These are phyloP conservation scores for Aspergillus ostianus DNA, from an alignment of 495 filamentous ascomycete genomes.

Conservation along the genomic window DNA sequence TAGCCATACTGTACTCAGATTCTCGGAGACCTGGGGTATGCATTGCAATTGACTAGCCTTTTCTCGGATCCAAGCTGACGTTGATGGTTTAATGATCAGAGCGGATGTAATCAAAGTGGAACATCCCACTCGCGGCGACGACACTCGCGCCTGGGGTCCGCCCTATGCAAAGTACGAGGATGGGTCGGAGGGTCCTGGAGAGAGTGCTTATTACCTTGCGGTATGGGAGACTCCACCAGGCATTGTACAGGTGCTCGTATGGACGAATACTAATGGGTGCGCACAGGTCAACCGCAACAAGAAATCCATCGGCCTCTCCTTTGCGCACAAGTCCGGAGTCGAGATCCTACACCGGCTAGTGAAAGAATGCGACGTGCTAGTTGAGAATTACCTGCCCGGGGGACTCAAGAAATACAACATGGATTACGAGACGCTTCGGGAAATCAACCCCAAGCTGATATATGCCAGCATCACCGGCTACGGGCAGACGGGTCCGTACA, in stretches of 20 bases:
- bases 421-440: constrained; percentile 74
- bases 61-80: background rate
- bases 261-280: constrained; percentile 7
- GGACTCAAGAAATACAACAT: constrained; percentile 87
- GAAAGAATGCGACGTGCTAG: constrained; percentile 83
- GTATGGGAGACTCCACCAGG: constrained; percentile 48
- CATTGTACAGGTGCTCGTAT: background rate
- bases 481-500: constrained; percentile 92
- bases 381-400: constrained; percentile 95
- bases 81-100: constrained; percentile 40
- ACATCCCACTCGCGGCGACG: constrained; percentile 87
- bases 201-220: constrained; percentile 91
- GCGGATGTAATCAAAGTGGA: constrained; percentile 97
- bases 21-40: constrained; percentile 90
- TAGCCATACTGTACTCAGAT: constrained; percentile 99
- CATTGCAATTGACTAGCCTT: constrained; percentile 11
- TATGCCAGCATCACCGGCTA: constrained; percentile 73
- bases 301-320: constrained; percentile 88
- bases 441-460: constrained; percentile 73
- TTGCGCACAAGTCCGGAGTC: constrained; percentile 78
- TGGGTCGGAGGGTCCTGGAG: constrained; percentile 70
- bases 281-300: constrained; percentile 91
- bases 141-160: constrained; percentile 94
- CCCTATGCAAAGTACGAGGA: constrained; percentile 79
- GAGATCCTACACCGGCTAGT: constrained; percentile 83